Base-by-base conservation (phyloP, 164 flowering plant genomes). In the Kalanchoe fedtschenkoi region DNA sequence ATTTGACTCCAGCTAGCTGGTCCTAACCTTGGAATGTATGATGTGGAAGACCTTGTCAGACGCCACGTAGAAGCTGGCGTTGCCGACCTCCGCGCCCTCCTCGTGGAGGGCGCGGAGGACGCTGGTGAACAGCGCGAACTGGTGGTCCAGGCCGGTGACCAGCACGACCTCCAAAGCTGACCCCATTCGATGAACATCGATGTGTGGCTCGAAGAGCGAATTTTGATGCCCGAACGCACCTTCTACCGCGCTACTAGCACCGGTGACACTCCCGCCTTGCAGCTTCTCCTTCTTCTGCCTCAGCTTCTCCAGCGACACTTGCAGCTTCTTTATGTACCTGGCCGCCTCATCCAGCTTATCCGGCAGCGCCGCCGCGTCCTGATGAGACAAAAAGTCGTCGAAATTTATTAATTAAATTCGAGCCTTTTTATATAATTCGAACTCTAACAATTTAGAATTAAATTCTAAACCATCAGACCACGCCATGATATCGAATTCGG, bases 311-410 rank as follows among this genome's bases (percentile, higher is more conserved):
- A 84, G 33, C 6, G 74, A 72, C 3, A n/a, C 59, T 66, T 88
- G 81, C 17, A 85, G 59, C 43, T 35, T 69, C 69, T 77, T 79
- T 44, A 88, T 80, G 68, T 88, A 86, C 13, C 65, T 79, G 30
- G 78, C 66, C 11, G 90, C 88, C 63, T 74, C 80, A n/a, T 71
- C 76, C 10, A 88, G 67, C 60, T 79, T 89, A 66, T 84, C 92
- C 0, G 88, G 75, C 59, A 83, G 38, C 4, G 84, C 42, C 3
- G 44, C 19, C 1, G 54, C 22, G 41, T 76, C 83, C 89, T 88
- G 65, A 51, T 51, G 2, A 26, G 26, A n/a, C 22, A n/a, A 26
- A 26, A 26, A 51, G 9, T 4, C 22, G 9, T 46, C 9, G 28
- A 2, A 21, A 22, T 21, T 9, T n/a, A 2, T 47, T 22, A 21